Base-by-base conservation (phyloP, 2,329 filamentous ascomycete genomes). In the Nothophaeocryptopus gaeumannii region DNA sequence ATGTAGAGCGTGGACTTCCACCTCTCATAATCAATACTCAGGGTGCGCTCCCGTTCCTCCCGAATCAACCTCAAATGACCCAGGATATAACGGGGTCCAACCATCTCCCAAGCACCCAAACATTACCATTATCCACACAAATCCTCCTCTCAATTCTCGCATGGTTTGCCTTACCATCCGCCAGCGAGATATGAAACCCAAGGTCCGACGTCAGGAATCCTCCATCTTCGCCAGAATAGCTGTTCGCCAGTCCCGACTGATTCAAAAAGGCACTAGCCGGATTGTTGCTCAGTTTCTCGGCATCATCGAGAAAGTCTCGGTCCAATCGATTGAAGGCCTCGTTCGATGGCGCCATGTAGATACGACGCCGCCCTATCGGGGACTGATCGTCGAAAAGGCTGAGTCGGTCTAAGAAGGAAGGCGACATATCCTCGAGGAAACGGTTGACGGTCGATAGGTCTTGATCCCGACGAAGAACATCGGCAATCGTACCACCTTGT, bases 71-170 rank as follows among this genome's bases (percentile, higher is more conserved):
- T 26, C 20, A 26, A 26, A 26, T 26, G 20, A 26, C 4, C 20
- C 20, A 3, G 3, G 4, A 26, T 26, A 26, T 7, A 16, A 54
- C 9, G 7, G 55, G 55, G 35, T 58, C 55, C 10, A 58, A 40
- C 52, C 53, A 54, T 20, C 55, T 51, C 5, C 50, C 44, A 14
- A 55, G 11, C 12, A 55, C 13, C 50, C 53, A 53, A 13, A 55
- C 46, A 44, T 53, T 56, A 7, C 53, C 53, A 36, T 58, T 58
- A 1, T 49, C 50, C 14, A 36, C 47, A 47, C 55, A 58, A 13
- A 53, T 43, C 29, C 53, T 51, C 40, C 41, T 44, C 39, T 53
- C 39, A 3, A 58, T 20, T 14, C 39, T 31, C 9, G 50, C 50
- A 48, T 56, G 53, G 10, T 35, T 43, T 5, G 46, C 52, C 29